Evolutionary conservation across 345 rosid genomes (phyloP), one percentile per base, ranked within the genome.

Genomic region (Citrus glauca): DNA sequence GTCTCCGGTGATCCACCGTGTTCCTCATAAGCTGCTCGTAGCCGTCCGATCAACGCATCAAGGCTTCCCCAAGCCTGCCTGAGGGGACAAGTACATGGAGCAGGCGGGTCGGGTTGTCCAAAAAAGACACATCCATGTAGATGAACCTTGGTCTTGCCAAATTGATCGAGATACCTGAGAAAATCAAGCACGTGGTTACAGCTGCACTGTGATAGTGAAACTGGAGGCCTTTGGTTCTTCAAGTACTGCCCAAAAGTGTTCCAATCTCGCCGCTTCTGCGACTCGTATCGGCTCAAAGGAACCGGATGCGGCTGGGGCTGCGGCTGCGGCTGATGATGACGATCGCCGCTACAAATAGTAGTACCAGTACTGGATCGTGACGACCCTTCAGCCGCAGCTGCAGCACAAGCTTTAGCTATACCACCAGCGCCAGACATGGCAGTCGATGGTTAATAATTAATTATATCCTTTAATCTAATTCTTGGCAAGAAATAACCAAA

Each of bases 61-160:
- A 93, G 91, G 83, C 96, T 91, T 17, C 98, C 98, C 98, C 98
- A 91, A 6, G 98, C 98, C 83, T 93, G 98, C 78, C 87, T 79
- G 3, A 91, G 83, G 33, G 98, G 96, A 69, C 96, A 93, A 11
- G 92, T 86, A 73, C 98, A 93, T 45, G 94, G 96, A 11, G 91
- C 94, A n/a, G 93, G 93, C 25, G 98, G 97, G 76, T 90, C 90
- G 2, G 94, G 96, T 77, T 90, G 91, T 65, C 98, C 98, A 4
- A 91, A 93, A 82, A 90, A 93, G 62, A 87, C 87, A 69, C 98
- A 93, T 57, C 88, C 90, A 38, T 88, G 89, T 37, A 82, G 73
- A 79, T 93, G 98, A 72, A 91, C 97, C 86, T 90, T 93, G 22
- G 97, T 93, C 82, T 93, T 92, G 9, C 97, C 95, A 24, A 93